Evolutionary conservation across 305 asterid species (phyloP).

Genomic region (Fraxinus latifolia): DNA sequence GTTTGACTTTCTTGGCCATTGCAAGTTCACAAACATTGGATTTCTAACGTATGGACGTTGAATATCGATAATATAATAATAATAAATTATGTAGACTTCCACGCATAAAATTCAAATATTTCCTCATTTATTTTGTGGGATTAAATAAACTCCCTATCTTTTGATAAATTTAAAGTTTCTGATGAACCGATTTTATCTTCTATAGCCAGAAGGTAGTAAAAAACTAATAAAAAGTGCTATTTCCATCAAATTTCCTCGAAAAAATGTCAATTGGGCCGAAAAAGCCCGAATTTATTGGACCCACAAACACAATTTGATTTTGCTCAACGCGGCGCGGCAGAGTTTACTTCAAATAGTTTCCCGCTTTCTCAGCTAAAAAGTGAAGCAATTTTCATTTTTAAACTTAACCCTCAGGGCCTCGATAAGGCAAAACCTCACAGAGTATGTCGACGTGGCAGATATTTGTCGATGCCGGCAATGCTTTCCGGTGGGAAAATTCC

Average conservation of each 20-base stretch:
- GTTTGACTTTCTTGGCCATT: neutral
- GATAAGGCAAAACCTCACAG: conserved; percentile 33
- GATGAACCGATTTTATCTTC: neutral
- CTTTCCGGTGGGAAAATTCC: conserved; percentile 60
- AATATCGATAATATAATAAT: no score
- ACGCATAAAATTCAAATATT: no score
- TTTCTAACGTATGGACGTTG: neutral
- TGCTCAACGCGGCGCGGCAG: neutral
- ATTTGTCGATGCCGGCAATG: conserved; percentile 46
- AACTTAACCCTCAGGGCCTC: neutral
- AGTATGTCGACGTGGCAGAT: conserved; percentile 86
- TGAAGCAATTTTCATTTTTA: neutral
- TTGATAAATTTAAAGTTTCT: neutral
- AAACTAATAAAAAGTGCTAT: neutral
- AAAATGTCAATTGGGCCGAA: neutral
- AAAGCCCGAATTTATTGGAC: conserved; percentile 1
- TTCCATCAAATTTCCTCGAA: neutral
- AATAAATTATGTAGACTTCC: neutral
- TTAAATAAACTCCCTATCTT: neutral
- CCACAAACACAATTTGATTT: neutral
- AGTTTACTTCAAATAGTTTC: conserved; percentile 22
- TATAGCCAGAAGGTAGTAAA: no score
- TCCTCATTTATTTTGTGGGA: neutral
- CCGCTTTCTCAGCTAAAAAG: conserved; percentile 28
- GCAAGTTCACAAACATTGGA: neutral